Conservation (phyloP, 2,329 filamentous ascomycete species). For the Aspergillus terreus region DNA sequence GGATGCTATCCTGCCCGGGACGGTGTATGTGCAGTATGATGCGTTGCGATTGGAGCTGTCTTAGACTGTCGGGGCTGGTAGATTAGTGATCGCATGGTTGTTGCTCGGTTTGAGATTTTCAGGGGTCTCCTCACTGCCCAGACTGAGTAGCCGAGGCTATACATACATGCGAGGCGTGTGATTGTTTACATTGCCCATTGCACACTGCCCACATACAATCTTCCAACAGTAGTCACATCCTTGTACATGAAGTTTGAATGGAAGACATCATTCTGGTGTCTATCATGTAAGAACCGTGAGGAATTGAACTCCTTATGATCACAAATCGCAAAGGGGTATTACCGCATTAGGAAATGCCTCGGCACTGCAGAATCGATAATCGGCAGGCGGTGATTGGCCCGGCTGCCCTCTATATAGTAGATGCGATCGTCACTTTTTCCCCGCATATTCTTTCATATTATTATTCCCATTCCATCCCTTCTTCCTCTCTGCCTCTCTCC, state of each 20-base stretch:
- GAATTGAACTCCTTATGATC: background rate
- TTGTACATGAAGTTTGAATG: too few relatives aligned
- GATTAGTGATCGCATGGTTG: background rate
- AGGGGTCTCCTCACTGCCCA: too few relatives aligned
- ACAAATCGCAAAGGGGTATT: background rate
- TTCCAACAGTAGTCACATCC: too few relatives aligned
- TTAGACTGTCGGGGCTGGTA: background rate
- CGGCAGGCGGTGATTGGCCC: slow-evolving; percentile 11
- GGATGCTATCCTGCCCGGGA: slow-evolving; percentile 52
- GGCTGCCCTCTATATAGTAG: background rate
- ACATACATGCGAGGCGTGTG: background rate
- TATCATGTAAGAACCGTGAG: too few relatives aligned
- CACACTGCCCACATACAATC: too few relatives aligned
- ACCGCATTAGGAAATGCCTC: slow-evolving; percentile 14
- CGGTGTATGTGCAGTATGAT: slow-evolving; percentile 64
- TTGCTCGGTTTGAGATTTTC: background rate
- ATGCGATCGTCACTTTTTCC: background rate
- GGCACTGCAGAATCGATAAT: slow-evolving; percentile 13
- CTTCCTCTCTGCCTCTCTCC: background rate
- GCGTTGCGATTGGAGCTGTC: slow-evolving; percentile 57
- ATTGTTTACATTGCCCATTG: too few relatives aligned
- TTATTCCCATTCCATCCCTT: background rate
- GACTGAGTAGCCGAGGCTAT: background rate
- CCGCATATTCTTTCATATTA: background rate
- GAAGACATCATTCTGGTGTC: too few relatives aligned